Evolutionary conservation across 1,284 basidiomycete genomes (phyloP), one percentile per base, ranked within the genome.

Genomic region (Chalciporus sp.): DNA sequence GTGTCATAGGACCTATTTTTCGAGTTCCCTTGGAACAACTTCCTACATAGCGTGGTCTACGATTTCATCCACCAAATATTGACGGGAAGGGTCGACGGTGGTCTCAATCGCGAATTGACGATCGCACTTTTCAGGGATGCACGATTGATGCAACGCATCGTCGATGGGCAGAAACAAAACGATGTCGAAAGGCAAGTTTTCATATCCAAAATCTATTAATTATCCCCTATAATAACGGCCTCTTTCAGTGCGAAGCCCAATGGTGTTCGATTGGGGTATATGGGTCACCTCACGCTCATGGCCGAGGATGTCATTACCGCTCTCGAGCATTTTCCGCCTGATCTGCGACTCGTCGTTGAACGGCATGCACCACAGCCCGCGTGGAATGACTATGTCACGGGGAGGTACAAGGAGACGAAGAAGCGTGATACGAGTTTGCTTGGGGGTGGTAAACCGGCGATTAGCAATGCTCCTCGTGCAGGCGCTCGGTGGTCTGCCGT

Each of bases 1-100:
- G 19, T 20, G 19, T 9, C 28, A 12, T 42, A 94, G 90, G 90
- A 95, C 63, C 77, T 98, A 39, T 98, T 99, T 78, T 98, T 98
- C 70, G 86, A 92, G 57, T 97, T 90, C 65, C 94, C 95, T 0
- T 95, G 94, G 90, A 98, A 99, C 76, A 98, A 99, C 69, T 98
- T 99, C 70, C 75, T 99, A 41, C 97, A 99, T 71, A 95, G 94
- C 64, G 90, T 96, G 14, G 94, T 98, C 16, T 99, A 99, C 69
- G 97, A 99, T 71, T 79, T 98, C 47, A 80, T 99, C 2, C 96
- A 98, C 69, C 97, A 99, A 70, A 90, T 98, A 46, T 81, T 99
- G 58, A 96, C 92, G 12, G 95, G 95, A 14, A 81, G 85, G 33
- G 78, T 94, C 37, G 86, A 93, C 27, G 78, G 77, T 26, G 88